Conservation (phyloP, 768 basidiomycete genomes). For the Coprinellus micaceus region DNA sequence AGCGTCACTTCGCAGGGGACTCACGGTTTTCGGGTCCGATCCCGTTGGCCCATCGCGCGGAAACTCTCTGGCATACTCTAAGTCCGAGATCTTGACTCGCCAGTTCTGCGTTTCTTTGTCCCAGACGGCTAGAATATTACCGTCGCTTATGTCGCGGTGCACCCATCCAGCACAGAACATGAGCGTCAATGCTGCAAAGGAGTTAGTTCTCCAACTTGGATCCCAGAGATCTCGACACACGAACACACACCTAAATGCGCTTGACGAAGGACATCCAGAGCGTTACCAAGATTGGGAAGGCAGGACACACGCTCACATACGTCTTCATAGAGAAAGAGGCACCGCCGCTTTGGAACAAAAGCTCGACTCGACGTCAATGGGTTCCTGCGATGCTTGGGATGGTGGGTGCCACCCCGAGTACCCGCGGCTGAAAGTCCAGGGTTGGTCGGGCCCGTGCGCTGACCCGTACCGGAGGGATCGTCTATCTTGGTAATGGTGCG, state of each 20-base stretch:
- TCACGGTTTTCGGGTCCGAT: constrained; percentile 5
- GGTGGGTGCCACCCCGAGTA: neutral
- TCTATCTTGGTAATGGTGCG: neutral
- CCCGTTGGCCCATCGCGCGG: neutral
- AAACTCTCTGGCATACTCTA: constrained; percentile 10
- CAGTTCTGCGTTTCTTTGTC: neutral
- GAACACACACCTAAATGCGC: neutral
- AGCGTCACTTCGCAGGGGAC: neutral
- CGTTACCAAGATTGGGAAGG: neutral
- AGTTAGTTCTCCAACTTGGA: neutral
- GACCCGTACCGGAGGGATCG: neutral
- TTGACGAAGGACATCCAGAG: constrained; percentile 1
- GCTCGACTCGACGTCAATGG: neutral
- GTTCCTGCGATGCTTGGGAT: neutral
- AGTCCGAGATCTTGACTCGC: constrained; percentile 4
- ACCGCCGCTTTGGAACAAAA: neutral
- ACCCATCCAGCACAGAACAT: constrained; percentile 9
- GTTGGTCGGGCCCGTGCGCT: neutral
- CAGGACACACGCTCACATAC: neutral
- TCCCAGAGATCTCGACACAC: too few species aligned
- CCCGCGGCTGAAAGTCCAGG: neutral
- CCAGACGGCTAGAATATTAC: constrained; percentile 4
- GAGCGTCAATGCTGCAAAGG: neutral
- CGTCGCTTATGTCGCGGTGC: constrained; percentile 9
- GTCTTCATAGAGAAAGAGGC: neutral